phyloP scores from a whole-genome alignment of 495 filamentous ascomycete species.

The Aspergillus biplanus region DNA sequence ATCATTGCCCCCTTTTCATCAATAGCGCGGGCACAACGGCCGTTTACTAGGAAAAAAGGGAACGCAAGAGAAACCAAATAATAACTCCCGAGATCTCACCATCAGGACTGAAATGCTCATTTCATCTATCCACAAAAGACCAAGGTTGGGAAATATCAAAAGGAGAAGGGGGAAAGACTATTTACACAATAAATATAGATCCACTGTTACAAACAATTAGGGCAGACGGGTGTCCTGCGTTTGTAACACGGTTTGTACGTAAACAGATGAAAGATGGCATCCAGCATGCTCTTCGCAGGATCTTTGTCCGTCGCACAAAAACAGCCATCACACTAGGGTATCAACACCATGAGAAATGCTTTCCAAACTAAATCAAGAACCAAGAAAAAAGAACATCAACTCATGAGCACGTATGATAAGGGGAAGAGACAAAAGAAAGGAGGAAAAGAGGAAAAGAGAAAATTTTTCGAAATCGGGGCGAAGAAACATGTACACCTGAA shows the following conservation, averaged over 20 bases:
- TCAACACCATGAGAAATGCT: conserved; percentile 56
- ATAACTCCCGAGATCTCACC: conserved; percentile 9
- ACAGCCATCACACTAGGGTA: conserved; percentile 44
- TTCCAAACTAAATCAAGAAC: conserved; percentile 29
- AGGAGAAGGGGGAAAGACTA: conserved; percentile 29
- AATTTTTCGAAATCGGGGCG: conserved; percentile 3
- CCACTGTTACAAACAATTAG: conserved; percentile 7
- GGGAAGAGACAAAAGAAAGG: conserved; percentile 1
- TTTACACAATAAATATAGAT: conserved; percentile 36
- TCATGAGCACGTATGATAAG: conserved; percentile 39
- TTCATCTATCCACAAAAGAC: conserved; percentile 37
- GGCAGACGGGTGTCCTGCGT: conserved; percentile 9
- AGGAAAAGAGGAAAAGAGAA: conserved; percentile 13
- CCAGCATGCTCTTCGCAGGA: conserved; percentile 19
- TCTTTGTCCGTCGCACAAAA: conserved; percentile 21
- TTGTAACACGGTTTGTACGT: conserved; percentile 4
- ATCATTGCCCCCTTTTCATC: no score
- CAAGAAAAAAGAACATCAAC: conserved; percentile 28
- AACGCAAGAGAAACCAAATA: no score
- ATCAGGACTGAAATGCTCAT: conserved; percentile 27
- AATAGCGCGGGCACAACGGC: no score
- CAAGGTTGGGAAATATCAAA: conserved; percentile 13
- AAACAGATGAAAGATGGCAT: conserved; percentile 9
- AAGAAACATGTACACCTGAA: conserved; percentile 31
- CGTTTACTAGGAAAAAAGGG: no score